Base-by-base conservation (phyloP, 1,284 basidiomycete genomes). In the Phlebopus sp. region DNA sequence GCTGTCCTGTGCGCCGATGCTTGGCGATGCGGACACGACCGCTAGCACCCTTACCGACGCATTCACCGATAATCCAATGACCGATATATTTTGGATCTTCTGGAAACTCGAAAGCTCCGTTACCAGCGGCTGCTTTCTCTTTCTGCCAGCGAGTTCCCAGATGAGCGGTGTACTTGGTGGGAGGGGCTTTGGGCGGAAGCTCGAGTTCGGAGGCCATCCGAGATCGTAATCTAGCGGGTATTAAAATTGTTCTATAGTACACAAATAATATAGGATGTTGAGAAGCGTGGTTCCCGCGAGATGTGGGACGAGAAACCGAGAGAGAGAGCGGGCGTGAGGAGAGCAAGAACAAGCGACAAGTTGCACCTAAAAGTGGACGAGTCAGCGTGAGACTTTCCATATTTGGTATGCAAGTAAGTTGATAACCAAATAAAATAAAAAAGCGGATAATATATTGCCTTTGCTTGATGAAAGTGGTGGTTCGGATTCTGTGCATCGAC, bases 21-120 rank as follows among this genome's bases (percentile, higher is more conserved):
- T 85, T 85, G 17, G 93, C 97, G 57, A 98, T 90, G 70, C 95
- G 94, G 64, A 99, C 96, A 47, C 94, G 92, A 66, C 92, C 94
- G 56, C 88, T 91, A 36, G 92, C 91, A 40, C 95, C 95, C 71
- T 96, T 96, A 2, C 95, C 95, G 52, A 98, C 89, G 55, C 92
- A 95, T 68, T 93, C 89, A 55, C 94, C 95, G n/a, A 98, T 76
- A 56, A 89, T 75, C 87, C 87, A 90, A 1, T 85, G 86, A 5
- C 87, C 87, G 46, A 90, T 83, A 50, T 70, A 74, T 62, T 79
- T 83, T 13, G 87, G 86, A 64, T 90, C 87, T 47, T 84, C 79
- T 2, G 84, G 82, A 42, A 84, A 76, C 56, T 89, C 86, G 60
- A 89, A 89, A 23, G 83, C 81, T 44, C 74, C 72, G 44, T 71